Evolutionary conservation across 441 rosid species (phyloP), one percentile per base, ranked within the genome.

Genomic region (Hura crepitans): DNA sequence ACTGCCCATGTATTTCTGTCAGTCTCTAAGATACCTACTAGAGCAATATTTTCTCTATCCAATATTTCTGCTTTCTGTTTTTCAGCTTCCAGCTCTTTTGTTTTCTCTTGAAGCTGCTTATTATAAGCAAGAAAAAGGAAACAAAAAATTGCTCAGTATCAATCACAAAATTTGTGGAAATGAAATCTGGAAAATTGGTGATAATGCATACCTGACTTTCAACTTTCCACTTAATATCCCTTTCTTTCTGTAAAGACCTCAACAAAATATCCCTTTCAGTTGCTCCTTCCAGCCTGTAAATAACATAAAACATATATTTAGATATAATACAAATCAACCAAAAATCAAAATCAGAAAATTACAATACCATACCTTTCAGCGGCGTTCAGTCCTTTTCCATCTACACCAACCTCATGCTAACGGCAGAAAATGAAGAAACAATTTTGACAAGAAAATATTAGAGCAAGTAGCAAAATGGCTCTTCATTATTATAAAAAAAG

Each of bases 161-260:
- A n/a, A n/a, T n/a, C n/a, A n/a, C n/a, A n/a, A n/a, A n/a, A n/a
- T n/a, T n/a, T n/a, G n/a, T n/a, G n/a, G n/a, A n/a, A n/a, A n/a
- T n/a, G n/a, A n/a, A n/a, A n/a, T n/a, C n/a, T n/a, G n/a, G 6
- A 35, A 53, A 45, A 25, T 20, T 69, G 31, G 37, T 53, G 6
- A 25, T 10, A 22, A 66, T 17, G 43, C 42, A 5, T 77, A 84
- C 88, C 79, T 85, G 84, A 59, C 35, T 66, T 77, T 84, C 86
- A 57, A 86, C 83, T 7, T 64, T 47, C 45, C 18, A 60, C 68
- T 59, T 27, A 72, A 57, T 73, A 12, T 65, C 56, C 50, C 70
- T 80, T 69, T 81, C 82, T 33, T 4, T 22, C 68, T 64, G 53
- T 42, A 85, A 71, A 15, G 72, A 68, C 9, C 12, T 49, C 37